These are phyloP conservation scores for Colletotrichum lindemuthianum DNA, from an alignment of 2,329 filamentous ascomycete genomes.

Conservation along the genomic window DNA sequence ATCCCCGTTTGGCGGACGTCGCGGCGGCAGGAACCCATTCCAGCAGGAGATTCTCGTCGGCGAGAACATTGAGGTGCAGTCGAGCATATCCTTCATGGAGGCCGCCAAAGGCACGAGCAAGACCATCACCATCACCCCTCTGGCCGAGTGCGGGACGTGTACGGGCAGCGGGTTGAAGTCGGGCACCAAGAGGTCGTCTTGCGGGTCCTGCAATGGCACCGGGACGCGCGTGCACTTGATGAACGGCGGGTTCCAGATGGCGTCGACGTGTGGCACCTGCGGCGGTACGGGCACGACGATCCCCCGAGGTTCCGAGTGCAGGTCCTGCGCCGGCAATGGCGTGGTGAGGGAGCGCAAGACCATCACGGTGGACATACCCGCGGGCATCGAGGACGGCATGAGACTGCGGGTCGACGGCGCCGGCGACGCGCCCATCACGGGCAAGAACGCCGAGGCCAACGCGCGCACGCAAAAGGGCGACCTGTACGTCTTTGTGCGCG, in stretches of 20 bases:
- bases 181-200: conserved; percentile 77
- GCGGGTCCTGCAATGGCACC: conserved; percentile 84
- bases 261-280: conserved; percentile 85
- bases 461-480: conserved; percentile 80
- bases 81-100: conserved; percentile 94
- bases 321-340: conserved; percentile 82
- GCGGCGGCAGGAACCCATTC: conserved; percentile 72
- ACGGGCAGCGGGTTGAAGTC: conserved; percentile 84
- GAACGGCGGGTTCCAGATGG: conserved; percentile 96
- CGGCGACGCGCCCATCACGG: conserved; percentile 86
- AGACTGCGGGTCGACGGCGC: conserved; percentile 84
- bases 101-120: conserved; percentile 91
- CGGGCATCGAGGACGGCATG: conserved; percentile 97
- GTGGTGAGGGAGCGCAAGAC: conserved; percentile 85
- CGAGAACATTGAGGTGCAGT: conserved; percentile 94
- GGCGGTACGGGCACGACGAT: conserved; percentile 80
- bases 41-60: conserved; percentile 86
- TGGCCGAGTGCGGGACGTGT: conserved; percentile 85
- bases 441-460: conserved; percentile 71
- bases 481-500: conserved; percentile 89
- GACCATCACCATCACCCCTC: conserved; percentile 85
- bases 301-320: conserved; percentile 84
- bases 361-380: conserved; percentile 90
- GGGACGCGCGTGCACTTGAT: conserved; percentile 89
- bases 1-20: conserved; percentile 65